Evolutionary conservation across 2,329 filamentous ascomycete genomes (phyloP).

Genomic region (Apiospora pterosperma): DNA sequence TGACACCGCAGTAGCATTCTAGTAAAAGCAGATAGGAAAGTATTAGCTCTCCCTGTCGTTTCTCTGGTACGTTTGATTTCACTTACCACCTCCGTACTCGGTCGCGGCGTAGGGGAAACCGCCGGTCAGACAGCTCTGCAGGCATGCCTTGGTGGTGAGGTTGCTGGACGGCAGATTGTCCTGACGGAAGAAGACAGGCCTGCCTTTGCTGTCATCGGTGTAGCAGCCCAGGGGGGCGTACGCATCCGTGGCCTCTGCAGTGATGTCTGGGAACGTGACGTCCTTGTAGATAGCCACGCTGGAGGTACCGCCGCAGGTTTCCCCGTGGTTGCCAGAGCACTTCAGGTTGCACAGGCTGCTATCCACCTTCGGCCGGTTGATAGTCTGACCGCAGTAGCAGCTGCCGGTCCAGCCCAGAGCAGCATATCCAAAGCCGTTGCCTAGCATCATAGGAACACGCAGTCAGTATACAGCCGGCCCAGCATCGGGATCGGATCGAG

Average conservation of each 20-base stretch:
- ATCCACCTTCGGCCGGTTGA: conserved; percentile 48
- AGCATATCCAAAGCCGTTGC: conserved; percentile 48
- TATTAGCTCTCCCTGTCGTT: neutral
- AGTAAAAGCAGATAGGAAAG: conserved; percentile 15
- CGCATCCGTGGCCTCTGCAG: conserved; percentile 38
- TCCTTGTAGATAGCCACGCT: conserved; percentile 47
- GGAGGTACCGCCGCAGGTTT: conserved; percentile 45
- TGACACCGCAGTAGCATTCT: conserved; percentile 49
- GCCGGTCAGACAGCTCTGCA: conserved; percentile 37
- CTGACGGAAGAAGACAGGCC: conserved; percentile 43
- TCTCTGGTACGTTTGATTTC: neutral
- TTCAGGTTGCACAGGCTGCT: conserved; percentile 55
- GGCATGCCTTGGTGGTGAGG: conserved; percentile 41
- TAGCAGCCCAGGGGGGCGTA: conserved; percentile 64
- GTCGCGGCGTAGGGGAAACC: conserved; percentile 47
- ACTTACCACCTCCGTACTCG: conserved; percentile 33
- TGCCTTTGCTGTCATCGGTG: conserved; percentile 40
- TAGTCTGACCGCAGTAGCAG: conserved; percentile 51
- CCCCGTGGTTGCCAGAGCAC: conserved; percentile 42
- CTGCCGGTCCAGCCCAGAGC: conserved; percentile 49
- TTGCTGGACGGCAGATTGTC: conserved; percentile 29
- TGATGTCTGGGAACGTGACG: conserved; percentile 42
- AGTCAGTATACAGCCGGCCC: neutral
- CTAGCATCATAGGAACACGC: conserved; percentile 15
- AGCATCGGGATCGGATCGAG: neutral